These are phyloP conservation scores for Phoenix dactylifera DNA, from an alignment of 176 grass and related monocot species.

Conservation along the genomic window DNA sequence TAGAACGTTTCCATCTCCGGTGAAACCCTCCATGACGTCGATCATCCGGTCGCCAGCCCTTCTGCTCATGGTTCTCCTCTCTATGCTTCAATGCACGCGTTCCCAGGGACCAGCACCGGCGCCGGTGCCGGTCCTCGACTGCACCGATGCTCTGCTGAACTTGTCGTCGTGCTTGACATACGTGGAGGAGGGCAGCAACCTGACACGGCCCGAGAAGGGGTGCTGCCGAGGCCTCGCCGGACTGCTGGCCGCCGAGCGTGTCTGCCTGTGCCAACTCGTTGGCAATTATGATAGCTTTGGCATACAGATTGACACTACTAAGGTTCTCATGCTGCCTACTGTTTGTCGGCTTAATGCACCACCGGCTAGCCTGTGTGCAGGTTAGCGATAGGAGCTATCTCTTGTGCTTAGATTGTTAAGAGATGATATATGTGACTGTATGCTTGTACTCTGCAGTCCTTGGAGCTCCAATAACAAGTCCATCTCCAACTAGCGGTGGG, in stretches of 20 bases:
- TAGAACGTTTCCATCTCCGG: too few species aligned
- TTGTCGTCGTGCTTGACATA: constrained; percentile 71
- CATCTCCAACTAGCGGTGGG: constrained; percentile 19
- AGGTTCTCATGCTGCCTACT: constrained; percentile 67
- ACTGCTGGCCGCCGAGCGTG: constrained; percentile 33
- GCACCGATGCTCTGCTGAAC: constrained; percentile 43
- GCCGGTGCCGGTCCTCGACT: constrained; percentile 32
- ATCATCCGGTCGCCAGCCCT: neutral
- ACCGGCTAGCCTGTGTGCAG: constrained; percentile 69
- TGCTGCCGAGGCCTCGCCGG: constrained; percentile 52
- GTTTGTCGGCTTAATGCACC: constrained; percentile 62
- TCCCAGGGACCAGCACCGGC: constrained; percentile 8
- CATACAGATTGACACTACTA: constrained; percentile 49
- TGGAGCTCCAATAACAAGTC: constrained; percentile 19
- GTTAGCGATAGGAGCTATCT: neutral
- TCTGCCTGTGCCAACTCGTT: constrained; percentile 66
- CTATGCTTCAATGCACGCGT: constrained; percentile 8
- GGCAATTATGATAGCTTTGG: constrained; percentile 28
- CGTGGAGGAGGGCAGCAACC: constrained; percentile 52
- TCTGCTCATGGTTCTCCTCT: constrained; percentile 14
- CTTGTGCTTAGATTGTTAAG: too few species aligned
- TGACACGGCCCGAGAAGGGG: constrained; percentile 68
- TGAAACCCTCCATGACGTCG: too few species aligned
- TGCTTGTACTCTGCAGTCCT: constrained; percentile 1
- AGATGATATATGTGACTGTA: too few species aligned